Evolutionary conservation across 2,329 filamentous ascomycete species (phyloP), one percentile per base, ranked within the genome.

Genomic region (Colletotrichum ledebouriae): DNA sequence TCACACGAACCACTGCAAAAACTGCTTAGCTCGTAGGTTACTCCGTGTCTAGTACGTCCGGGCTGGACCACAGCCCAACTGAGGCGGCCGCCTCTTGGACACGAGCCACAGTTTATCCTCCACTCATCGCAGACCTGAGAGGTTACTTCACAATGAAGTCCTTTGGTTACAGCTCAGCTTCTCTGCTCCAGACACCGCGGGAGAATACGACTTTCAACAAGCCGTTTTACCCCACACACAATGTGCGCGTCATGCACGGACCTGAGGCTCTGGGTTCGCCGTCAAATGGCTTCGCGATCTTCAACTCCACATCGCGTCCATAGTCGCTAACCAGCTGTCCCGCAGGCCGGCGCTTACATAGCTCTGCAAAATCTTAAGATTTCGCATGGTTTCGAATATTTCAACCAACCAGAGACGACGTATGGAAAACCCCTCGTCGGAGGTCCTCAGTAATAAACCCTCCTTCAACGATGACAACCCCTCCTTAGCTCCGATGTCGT

Each of bases 31-130:
- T 13, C 37, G 11, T 59, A 25, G 29, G 13, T 55, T 47, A 53
- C 65, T 39, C 47, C 41, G 20, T 47, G 12, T 29, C 49, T 33
- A 59, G 53, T 25, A 5, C 25, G 4, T 25, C 25, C 25, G 44
- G 20, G 29, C 46, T 22, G 12, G 52, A 53, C 33, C 22, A 41
- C 60, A 64, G 39, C 59, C 46, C 44, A 53, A 53, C 29, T 42
- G 53, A 53, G 65, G 65, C 65, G 60, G 33, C 65, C 60, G 65
- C 53, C 60, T 56, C 29, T 33, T 25, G 12, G 13, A 59, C 60
- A 59, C 53, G 46, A 64, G 65, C 65, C 65, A 68, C 60, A 64
- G 34, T 20, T 34, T 63, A 52, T 63, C 29, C 50, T 52, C 37
- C 34, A 52, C 10, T 44, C 20, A 25, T n/a, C 3, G n/a, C 37